Conservation (phyloP, 2,329 filamentous ascomycete species). For the Stachybotrys chartarum region DNA sequence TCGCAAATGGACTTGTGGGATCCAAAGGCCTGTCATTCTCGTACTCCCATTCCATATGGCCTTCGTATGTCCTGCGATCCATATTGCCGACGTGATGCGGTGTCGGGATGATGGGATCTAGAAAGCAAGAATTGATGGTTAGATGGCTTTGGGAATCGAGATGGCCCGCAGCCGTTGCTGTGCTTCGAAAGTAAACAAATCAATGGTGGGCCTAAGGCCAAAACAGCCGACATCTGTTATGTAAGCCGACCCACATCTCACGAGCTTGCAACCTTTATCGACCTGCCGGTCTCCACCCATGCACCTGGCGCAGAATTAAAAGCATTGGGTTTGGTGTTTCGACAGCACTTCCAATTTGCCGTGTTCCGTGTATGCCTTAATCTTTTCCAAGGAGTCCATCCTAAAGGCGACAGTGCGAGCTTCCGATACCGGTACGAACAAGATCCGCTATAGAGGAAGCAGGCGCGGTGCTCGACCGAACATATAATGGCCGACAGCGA, state of each 20-base stretch:
- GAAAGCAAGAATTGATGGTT: background rate
- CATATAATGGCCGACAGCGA: slow-evolving; percentile 38
- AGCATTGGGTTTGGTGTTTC: too few species aligned
- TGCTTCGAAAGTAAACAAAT: slow-evolving; percentile 26
- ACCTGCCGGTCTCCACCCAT: too few species aligned
- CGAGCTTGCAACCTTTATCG: slow-evolving; percentile 3
- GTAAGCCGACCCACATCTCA: slow-evolving; percentile 9
- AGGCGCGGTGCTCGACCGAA: slow-evolving; percentile 2
- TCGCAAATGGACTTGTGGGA: slow-evolving; percentile 54
- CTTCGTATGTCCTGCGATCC: slow-evolving; percentile 50
- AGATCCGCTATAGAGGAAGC: background rate
- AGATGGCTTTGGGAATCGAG: background rate
- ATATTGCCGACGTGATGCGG: slow-evolving; percentile 20
- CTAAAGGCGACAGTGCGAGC: too few species aligned
- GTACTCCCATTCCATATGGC: slow-evolving; percentile 63
- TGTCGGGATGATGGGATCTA: background rate
- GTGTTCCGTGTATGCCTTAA: too few species aligned
- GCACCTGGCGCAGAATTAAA: too few species aligned
- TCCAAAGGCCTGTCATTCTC: slow-evolving; percentile 50
- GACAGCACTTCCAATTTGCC: too few species aligned
- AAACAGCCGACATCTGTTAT: background rate
- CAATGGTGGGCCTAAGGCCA: background rate
- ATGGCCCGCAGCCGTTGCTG: too few species aligned
- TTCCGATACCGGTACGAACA: background rate
- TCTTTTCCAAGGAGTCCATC: too few species aligned